Conservation (phyloP, 2,329 filamentous ascomycete species). For the Magnaporthiopsis poae region DNA sequence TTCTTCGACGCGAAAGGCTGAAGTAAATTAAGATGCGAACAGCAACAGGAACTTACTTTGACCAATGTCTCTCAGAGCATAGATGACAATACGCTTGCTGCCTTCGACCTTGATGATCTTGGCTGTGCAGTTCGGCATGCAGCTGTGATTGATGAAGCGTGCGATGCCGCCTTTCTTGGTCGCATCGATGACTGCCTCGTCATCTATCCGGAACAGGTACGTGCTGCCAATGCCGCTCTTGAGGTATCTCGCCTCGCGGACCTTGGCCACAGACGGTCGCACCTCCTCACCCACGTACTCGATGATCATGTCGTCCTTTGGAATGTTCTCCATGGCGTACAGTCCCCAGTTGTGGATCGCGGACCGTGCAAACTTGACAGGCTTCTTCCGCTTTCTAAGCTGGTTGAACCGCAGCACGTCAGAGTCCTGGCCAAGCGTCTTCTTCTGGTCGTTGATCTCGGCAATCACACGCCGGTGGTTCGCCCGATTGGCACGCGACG, state of each 20-base stretch:
- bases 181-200: constrained; percentile 93
- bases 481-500: constrained; percentile 84
- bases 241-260: constrained; percentile 82
- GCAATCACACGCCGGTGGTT: constrained; percentile 92
- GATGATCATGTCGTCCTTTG: constrained; percentile 98
- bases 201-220: constrained; percentile 95
- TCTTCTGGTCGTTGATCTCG: constrained; percentile 91
- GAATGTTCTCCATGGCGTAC: constrained; percentile 94
- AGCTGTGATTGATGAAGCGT: constrained; percentile 97
- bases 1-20: background rate
- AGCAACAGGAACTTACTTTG: constrained; percentile 62
- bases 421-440: constrained; percentile 69
- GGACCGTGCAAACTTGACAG: constrained; percentile 91
- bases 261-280: constrained; percentile 91
- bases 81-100: constrained; percentile 97
- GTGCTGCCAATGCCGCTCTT: constrained; percentile 95
- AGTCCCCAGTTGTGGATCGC: constrained; percentile 98
- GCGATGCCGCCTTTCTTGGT: constrained; percentile 98
- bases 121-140: constrained; percentile 94
- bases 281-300: constrained; percentile 98
- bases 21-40: background rate
- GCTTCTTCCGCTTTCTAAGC: constrained; percentile 98
- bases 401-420: constrained; percentile 97
- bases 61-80: constrained; percentile 87
- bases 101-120: constrained; percentile 99